Base-by-base conservation (phyloP, 306 rosid species). In the Rubus idaeus region DNA sequence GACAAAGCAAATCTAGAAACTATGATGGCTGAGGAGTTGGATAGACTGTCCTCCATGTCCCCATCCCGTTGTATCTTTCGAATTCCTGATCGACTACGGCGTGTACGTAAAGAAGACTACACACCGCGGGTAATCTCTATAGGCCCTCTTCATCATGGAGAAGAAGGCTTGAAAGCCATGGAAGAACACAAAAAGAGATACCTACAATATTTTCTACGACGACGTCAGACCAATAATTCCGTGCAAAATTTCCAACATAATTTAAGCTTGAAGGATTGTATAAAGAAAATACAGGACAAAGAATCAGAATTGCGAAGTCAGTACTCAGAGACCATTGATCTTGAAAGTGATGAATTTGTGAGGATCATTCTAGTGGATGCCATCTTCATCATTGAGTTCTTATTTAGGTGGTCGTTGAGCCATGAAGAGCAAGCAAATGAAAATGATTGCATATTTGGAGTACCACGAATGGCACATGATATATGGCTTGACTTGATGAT, bases 91-190 rank as follows among this genome's bases (percentile, higher is more conserved):
- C 37, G 11, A 8, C 16, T 78, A 3, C 56, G 76, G 3, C 10
- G 0, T 9, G 81, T 14, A 4, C 10, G 39, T 13, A 62, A 78
- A 11, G 30, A 30, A 61, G 46, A 42, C 18, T 78, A 68, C 49
- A 57, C 81, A 2, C 81, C 81, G 3, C 42, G n/a, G 10, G 35
- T 61, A 3, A 30, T 71, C n/a, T 71, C 81, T 8, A 71, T 78
- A 11, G 72, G 71, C 41, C 81, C 72, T n/a, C 35, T 78, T 14
- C 62, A 78, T n/a, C 41, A 58, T 58, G 61, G 62, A 17, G 58
- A 20, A 42, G 21, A 30, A 10, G 26, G 7, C 4, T 60, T 58
- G 52, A 52, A 60, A 44, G 46, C 10, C 20, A 70, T 46, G 76
- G 81, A 60, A 26, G 70, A 56, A 5, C 70, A 69, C 10, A 58